A percentile compares a stretch with the other conserved stretches of the same genome.
Conservation (phyloP, 2,329 filamentous ascomycete genomes). For the Botryotinia globosa region DNA sequence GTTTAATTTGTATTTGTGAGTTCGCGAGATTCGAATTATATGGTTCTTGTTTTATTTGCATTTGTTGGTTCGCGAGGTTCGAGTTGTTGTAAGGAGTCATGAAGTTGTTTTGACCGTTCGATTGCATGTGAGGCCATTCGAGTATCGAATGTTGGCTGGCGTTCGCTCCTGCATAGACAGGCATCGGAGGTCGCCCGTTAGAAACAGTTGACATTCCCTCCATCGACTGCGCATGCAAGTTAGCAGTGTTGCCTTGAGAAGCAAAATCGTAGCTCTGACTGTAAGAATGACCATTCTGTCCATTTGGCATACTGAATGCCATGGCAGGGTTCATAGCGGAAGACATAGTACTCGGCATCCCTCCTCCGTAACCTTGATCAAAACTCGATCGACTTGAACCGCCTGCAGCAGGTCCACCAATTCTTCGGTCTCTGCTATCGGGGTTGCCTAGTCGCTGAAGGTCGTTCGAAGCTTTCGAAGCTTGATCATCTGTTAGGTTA, state of each 20-base stretch:
- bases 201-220: constrained; percentile 30
- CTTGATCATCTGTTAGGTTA: constrained; percentile 57
- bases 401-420: constrained; percentile 53
- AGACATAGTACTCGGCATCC: constrained; percentile 60
- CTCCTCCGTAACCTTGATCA: constrained; percentile 56
- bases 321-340: constrained; percentile 58
- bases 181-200: constrained; percentile 42
- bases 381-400: constrained; percentile 45
- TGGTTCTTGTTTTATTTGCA: constrained; percentile 59
- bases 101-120: constrained; percentile 65
- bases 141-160: constrained; percentile 58
- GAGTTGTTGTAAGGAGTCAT: constrained; percentile 47
- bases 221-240: constrained; percentile 34
- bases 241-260: constrained; percentile 37
- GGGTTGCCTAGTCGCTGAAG: constrained; percentile 57
- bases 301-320: constrained; percentile 61
- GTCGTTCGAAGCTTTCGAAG: constrained; percentile 52
- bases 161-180: constrained; percentile 54
- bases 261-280: constrained; percentile 40
- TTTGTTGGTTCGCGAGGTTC: constrained; percentile 68
- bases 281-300: constrained; percentile 53
- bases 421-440: constrained; percentile 56
- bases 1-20: constrained; percentile 67
- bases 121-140: constrained; percentile 75
- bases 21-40: constrained; percentile 58